Evolutionary conservation across 2,329 filamentous ascomycete genomes (phyloP).

Genomic region (Ophiostoma sp.): DNA sequence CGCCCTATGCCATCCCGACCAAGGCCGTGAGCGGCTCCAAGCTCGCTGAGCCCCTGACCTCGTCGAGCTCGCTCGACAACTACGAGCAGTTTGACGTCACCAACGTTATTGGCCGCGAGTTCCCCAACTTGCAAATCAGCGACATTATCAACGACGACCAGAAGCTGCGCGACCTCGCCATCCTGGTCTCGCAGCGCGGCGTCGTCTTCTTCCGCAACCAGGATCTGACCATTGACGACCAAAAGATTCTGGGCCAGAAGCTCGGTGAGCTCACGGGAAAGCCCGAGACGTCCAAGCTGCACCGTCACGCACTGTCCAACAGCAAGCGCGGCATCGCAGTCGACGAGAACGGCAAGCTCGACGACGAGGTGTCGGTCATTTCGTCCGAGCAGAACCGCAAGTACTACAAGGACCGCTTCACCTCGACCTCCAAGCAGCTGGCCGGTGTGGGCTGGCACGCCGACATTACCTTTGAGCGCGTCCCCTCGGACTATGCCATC

Average conservation of each 20-base stretch:
- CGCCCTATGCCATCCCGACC: conserved; percentile 25
- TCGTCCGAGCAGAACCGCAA: conserved; percentile 45
- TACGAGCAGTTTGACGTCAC: conserved; percentile 45
- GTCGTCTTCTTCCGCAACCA: conserved; percentile 68
- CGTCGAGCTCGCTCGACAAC: conserved; percentile 34
- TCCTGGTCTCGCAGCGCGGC: conserved; percentile 60
- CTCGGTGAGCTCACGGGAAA: conserved; percentile 49
- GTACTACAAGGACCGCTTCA: conserved; percentile 41
- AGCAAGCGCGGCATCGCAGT: conserved; percentile 47
- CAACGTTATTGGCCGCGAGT: conserved; percentile 54
- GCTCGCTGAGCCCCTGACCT: conserved; percentile 33
- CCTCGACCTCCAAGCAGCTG: conserved; percentile 34
- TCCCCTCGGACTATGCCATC: conserved; percentile 50
- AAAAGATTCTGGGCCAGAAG: conserved; percentile 53
- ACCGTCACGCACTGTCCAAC: conserved; percentile 51
- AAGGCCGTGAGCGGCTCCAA: conserved; percentile 30
- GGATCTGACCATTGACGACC: conserved; percentile 51
- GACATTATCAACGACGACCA: conserved; percentile 45
- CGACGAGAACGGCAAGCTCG: conserved; percentile 46
- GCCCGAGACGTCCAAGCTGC: conserved; percentile 45
- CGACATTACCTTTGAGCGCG: conserved; percentile 50
- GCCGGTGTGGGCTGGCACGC: conserved; percentile 47
- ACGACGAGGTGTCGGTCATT: conserved; percentile 52
- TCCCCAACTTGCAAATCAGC: conserved; percentile 40
- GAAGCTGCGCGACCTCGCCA: conserved; percentile 50